Evolutionary conservation across 352 stramenopile species (phyloP).

Genomic region (Achlya hypogyna): DNA sequence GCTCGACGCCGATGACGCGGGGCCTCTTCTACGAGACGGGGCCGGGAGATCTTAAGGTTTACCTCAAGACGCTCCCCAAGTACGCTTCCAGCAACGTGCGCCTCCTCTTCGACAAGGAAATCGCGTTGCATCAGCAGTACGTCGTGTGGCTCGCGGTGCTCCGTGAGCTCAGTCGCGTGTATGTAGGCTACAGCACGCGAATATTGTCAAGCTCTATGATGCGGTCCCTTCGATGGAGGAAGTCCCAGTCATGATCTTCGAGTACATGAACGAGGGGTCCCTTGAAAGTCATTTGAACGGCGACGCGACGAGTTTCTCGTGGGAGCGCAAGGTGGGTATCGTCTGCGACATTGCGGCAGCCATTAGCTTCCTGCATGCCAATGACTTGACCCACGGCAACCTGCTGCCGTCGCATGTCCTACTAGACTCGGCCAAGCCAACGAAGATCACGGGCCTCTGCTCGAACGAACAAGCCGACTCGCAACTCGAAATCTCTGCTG

Average conservation of each 20-base stretch:
- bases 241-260: neutral
- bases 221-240: neutral
- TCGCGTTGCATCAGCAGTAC: neutral
- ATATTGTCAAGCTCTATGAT: slow-evolving; percentile 5
- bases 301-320: neutral
- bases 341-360: neutral
- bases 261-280: neutral
- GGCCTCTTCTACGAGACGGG: slow-evolving; percentile 3
- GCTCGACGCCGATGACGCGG: neutral
- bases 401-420: neutral
- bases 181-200: neutral
- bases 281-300: neutral
- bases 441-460: neutral
- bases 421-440: neutral
- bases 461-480: slow-evolving; percentile 6
- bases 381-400: neutral
- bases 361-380: neutral
- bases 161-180: neutral
- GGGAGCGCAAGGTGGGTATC: neutral
- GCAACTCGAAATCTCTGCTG: neutral
- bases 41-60: neutral
- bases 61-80: neutral
- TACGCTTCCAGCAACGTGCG: neutral
- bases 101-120: slow-evolving; percentile 8
- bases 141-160: neutral